These are phyloP conservation scores for Torulaspora microellipsoides DNA, from an alignment of 805 yeast species.

Conservation along the genomic window DNA sequence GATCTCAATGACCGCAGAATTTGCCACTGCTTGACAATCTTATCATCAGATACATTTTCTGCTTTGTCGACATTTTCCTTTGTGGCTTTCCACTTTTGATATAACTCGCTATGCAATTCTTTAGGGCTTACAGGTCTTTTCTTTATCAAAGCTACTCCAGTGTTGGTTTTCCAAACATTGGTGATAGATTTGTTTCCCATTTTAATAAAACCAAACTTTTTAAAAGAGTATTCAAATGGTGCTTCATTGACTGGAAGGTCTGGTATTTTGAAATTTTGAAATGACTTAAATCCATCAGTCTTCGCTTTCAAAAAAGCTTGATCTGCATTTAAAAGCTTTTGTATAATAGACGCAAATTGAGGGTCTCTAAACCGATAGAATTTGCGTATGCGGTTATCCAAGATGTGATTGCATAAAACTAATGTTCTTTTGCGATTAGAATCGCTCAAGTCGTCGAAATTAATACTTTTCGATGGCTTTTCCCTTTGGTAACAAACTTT, in stretches of 20 bases:
- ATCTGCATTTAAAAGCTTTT: conserved; percentile 16
- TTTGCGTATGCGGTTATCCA: conserved; percentile 15
- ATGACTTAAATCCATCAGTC: conserved; percentile 24
- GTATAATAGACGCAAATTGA: conserved; percentile 15
- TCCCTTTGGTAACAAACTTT: conserved; percentile 22
- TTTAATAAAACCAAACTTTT: conserved; percentile 30
- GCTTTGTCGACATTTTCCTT: conserved; percentile 7
- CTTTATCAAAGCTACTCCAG: conserved; percentile 37
- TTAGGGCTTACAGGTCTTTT: conserved; percentile 23
- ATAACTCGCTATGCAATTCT: conserved; percentile 18
- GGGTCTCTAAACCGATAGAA: conserved; percentile 28
- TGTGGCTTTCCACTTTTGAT: conserved; percentile 11
- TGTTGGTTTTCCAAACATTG: conserved; percentile 37
- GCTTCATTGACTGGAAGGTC: background rate
- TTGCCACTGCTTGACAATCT: conserved; percentile 39
- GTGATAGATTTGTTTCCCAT: conserved; percentile 33
- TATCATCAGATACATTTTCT: conserved; percentile 11
- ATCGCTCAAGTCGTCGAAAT: conserved; percentile 14
- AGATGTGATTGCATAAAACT: conserved; percentile 14
- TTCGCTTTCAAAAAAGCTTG: conserved; percentile 16
- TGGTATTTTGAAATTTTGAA: conserved; percentile 16
- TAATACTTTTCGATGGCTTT: conserved; percentile 13
- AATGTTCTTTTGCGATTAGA: conserved; percentile 14
- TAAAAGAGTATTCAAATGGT: conserved; percentile 20
- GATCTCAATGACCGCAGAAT: conserved; percentile 40